Base-by-base conservation (phyloP, 2,329 filamentous ascomycete genomes). In the Fusarium lateritium region DNA sequence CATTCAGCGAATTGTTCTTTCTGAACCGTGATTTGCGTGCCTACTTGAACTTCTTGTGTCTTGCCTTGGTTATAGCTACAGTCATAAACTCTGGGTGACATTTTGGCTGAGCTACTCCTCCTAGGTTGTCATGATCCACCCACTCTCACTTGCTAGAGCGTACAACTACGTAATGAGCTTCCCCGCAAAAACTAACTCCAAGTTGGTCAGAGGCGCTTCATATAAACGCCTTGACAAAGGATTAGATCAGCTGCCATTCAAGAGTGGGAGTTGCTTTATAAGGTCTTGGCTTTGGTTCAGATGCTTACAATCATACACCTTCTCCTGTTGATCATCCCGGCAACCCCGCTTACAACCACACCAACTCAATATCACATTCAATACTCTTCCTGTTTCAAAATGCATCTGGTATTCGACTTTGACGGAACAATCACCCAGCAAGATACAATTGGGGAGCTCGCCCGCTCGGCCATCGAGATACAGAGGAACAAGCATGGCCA, bases 381-480 rank as follows among this genome's bases (percentile, higher is more conserved):
- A 11, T 40, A 39, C 13, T 26, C 24, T 31, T 54, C 42, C 26
- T 66, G 56, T 13, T 46, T 42, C 58, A 53, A 53, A 19, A 79
- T 84, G 81, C 79, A 81, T 65, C 78, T 89, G 40, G 75, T 89
- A 36, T 80, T 89, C 21, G 87, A 89, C 72, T 89, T 89, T 74
- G 87, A 89, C 76, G 85, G 85, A 62, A 89, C 87, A 17, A 87
- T 89, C 67, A 88, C 87, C 19, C 76, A 79, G 14, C 62, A 81
- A 31, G 87, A 89, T 77, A 88, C 86, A 40, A 85, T 88, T 40
- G 75, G 77, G 56, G 76, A 80, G 40, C 80, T 89, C 6, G 84
- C 82, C 45, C 69, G 78, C 19, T 80, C 80, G 24, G 83, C 82
- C 54, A 80, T 86, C 43, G 69, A 65, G 21, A 76, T 77, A 57